These are phyloP conservation scores for Phytophthora ramorum DNA, from an alignment of 352 stramenopile species.

Conservation along the genomic window DNA sequence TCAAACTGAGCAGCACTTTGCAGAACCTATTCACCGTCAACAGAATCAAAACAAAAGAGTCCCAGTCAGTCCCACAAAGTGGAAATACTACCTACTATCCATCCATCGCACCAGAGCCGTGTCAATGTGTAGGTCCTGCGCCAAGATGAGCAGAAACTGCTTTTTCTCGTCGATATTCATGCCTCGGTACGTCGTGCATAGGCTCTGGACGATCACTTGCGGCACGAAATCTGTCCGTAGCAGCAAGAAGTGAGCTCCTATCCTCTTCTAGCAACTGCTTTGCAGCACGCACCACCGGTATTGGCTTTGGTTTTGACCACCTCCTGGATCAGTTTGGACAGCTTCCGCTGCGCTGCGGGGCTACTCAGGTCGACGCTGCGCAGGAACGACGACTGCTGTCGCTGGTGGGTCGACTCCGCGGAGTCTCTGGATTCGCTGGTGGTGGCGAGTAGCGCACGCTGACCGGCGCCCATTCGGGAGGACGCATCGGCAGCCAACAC, in stretches of 20 bases:
- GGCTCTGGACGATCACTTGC: slow-evolving; percentile 68
- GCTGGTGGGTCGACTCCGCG: slow-evolving; percentile 22
- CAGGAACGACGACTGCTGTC: slow-evolving; percentile 54
- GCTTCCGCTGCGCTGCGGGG: slow-evolving; percentile 44
- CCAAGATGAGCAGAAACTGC: slow-evolving; percentile 80
- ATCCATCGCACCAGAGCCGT: slow-evolving; percentile 37
- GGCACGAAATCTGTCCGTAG: slow-evolving; percentile 75
- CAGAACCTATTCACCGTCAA: slow-evolving; percentile 24
- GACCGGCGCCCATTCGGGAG: not conserved
- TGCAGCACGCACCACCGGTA: slow-evolving; percentile 51
- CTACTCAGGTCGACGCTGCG: slow-evolving; percentile 56
- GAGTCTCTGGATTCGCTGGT: slow-evolving; percentile 1
- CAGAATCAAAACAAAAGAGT: not conserved
- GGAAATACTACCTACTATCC: too few species aligned
- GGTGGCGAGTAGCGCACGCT: not conserved
- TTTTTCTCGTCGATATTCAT: slow-evolving; percentile 85
- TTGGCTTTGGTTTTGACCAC: slow-evolving; percentile 74
- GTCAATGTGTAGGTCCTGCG: slow-evolving; percentile 78
- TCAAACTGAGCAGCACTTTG: slow-evolving; percentile 64
- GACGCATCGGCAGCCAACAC: not conserved
- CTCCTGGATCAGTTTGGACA: slow-evolving; percentile 77
- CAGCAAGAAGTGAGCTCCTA: not conserved
- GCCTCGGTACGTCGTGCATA: slow-evolving; percentile 67
- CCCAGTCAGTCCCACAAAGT: not conserved
- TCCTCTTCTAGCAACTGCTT: not conserved